Evolutionary conservation across 1,284 basidiomycete genomes (phyloP).

Genomic region (Fomitopsis betulina): DNA sequence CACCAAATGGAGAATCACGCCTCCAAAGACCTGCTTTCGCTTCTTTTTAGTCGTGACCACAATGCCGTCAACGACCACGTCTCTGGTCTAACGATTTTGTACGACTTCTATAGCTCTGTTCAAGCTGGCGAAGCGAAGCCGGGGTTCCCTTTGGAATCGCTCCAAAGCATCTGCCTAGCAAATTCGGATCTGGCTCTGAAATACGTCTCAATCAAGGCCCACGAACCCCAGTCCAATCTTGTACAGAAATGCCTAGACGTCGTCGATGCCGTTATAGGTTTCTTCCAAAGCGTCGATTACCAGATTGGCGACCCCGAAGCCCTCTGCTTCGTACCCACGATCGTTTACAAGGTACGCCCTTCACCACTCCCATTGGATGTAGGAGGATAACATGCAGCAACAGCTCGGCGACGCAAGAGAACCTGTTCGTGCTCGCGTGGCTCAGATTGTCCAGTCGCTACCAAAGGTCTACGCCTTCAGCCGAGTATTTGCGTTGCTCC

Average conservation of each 20-base stretch:
- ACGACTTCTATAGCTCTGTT: conserved; percentile 69
- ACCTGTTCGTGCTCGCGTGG: conserved; percentile 65
- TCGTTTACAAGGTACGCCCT: conserved; percentile 79
- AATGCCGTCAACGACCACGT: conserved; percentile 93
- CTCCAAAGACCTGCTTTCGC: conserved; percentile 72
- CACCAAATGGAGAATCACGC: conserved; percentile 88
- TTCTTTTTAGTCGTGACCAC: conserved; percentile 95
- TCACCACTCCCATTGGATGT: conserved; percentile 1
- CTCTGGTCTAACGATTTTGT: conserved; percentile 67
- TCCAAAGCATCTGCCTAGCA: conserved; percentile 73
- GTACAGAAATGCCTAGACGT: conserved; percentile 88
- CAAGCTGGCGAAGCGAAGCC: conserved; percentile 57
- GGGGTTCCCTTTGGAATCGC: conserved; percentile 46
- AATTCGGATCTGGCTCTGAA: conserved; percentile 94
- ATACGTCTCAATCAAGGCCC: conserved; percentile 87
- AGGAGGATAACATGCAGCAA: conserved; percentile 3
- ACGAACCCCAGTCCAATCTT: conserved; percentile 93
- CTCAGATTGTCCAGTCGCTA: conserved; percentile 67
- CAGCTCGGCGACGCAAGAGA: conserved; percentile 82
- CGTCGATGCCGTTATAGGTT: conserved; percentile 75
- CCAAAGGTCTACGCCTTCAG: conserved; percentile 87
- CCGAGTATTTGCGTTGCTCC: conserved; percentile 81
- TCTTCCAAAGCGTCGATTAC: conserved; percentile 68
- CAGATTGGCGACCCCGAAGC: conserved; percentile 89
- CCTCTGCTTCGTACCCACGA: conserved; percentile 83